Evolutionary conservation across 805 yeast species (phyloP), one percentile per base, ranked within the genome.

Genomic region (Nakazawaea holstii): DNA sequence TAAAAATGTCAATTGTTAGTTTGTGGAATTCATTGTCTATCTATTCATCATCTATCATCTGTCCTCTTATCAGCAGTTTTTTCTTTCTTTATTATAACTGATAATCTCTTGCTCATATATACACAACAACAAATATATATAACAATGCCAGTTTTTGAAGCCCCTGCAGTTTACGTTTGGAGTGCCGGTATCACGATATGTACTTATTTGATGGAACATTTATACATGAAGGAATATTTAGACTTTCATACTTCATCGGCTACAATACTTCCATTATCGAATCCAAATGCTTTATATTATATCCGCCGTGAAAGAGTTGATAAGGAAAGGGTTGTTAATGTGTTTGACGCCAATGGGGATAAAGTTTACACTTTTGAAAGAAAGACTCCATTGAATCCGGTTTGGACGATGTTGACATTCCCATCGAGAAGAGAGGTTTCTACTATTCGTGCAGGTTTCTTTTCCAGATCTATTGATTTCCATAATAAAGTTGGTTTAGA

Each of bases 281-380:
- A 53, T 14, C 66, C 68, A 32, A 72, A 77, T 13, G 61, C 58
- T n/a, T 69, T 72, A 1, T 67, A 65, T 51, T 73, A 67, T 57
- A 63, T 80, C 28, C 73, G 84, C 49, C 68, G 76, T 35, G 80
- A 77, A 46, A 68, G 77, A 50, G 66, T 62, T 14, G 74, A 72
- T 53, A 67, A 69, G 45, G 68, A 67, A 46, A 67, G 72, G 17
- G 58, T 63, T 14, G 70, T 79, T 40, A 76, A 76, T 53, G 80
- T 80, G 1, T 80, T 74, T 57, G 45, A 31, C 32, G 60, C 61
- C 38, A 54, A 59, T 17, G 74, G 77, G 24, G 60, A 58, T 27
- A 71, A 72, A 50, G 56, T 68, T 13, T 79, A 72, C 58, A 66
- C 77, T n/a, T 65, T 79, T 55, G 82, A 78, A 60, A 66, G 83